Evolutionary conservation across 2,329 filamentous ascomycete genomes (phyloP).

Genomic region (Canariomyces notabilis): DNA sequence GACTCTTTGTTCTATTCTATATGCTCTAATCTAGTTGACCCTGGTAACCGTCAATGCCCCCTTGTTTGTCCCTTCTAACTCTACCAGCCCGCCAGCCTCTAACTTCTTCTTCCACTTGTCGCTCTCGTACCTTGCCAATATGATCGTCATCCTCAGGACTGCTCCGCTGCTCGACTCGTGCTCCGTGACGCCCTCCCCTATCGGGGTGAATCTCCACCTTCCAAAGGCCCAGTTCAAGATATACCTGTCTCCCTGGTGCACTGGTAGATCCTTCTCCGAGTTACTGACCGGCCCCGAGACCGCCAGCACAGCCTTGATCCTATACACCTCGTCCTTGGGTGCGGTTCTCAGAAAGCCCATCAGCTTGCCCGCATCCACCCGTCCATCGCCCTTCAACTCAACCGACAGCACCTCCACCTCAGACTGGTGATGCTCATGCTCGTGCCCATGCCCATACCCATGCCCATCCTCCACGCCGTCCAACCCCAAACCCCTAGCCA

Average conservation of each 20-base stretch:
- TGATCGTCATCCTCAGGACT: conserved; percentile 66
- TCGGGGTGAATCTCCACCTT: conserved; percentile 80
- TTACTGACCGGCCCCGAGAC: conserved; percentile 40
- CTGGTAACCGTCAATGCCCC: conserved; percentile 50
- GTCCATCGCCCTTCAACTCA: conserved; percentile 48
- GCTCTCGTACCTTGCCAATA: conserved; percentile 68
- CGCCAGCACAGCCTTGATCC: conserved; percentile 72
- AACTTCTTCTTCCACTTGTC: conserved; percentile 73
- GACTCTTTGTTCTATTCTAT: neutral
- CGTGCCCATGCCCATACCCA: conserved; percentile 38
- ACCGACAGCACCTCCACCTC: conserved; percentile 91
- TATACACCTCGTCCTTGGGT: conserved; percentile 90
- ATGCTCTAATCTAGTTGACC: conserved; percentile 35
- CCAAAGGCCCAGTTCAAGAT: conserved; percentile 99
- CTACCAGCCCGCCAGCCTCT: conserved; percentile 51
- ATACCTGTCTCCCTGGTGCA: conserved; percentile 49
- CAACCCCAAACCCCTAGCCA: conserved; percentile 55
- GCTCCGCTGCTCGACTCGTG: conserved; percentile 52
- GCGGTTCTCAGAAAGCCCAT: conserved; percentile 63
- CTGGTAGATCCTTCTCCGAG: conserved; percentile 45
- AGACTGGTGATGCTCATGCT: conserved; percentile 59
- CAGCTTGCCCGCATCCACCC: conserved; percentile 57
- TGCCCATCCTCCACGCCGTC: conserved; percentile 38
- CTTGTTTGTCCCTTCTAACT: conserved; percentile 41
- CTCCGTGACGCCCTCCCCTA: conserved; percentile 39